Evolutionary conservation across 2,329 filamentous ascomycete species (phyloP).

Genomic region (Ophiostoma sp.): DNA sequence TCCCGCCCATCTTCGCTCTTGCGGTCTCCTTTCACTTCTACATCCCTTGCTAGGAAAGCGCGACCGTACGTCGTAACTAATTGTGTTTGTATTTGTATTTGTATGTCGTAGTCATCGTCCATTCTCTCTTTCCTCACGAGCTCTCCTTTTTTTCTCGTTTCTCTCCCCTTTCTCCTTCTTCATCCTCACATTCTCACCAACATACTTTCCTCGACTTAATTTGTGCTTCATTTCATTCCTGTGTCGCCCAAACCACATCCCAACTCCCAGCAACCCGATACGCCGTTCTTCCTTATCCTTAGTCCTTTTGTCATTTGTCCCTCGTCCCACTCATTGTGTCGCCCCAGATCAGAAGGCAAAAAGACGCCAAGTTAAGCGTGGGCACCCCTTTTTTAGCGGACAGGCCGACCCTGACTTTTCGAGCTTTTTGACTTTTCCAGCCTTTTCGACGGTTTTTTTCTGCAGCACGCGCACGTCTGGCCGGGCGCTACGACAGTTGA

Average conservation of each 20-base stretch:
- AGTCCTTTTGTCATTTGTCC: not conserved
- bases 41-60: slow-evolving; percentile 7
- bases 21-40: not conserved
- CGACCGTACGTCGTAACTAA: not conserved
- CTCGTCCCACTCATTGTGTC: not conserved
- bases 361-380: not conserved
- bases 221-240: not conserved
- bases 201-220: not conserved
- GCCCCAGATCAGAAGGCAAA: not conserved
- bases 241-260: not conserved
- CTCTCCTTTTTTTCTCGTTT: not conserved
- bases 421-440: not conserved
- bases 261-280: not conserved
- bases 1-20: not conserved
- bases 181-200: not conserved
- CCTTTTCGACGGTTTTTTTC: not conserved
- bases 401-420: slow-evolving; percentile 11
- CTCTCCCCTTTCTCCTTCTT: not conserved
- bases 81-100: not conserved
- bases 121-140: no score
- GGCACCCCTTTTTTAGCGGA: slow-evolving; percentile 6
- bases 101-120: not conserved
- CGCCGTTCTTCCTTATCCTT: not conserved
- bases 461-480: not conserved
- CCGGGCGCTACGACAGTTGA: slow-evolving; percentile 3